Evolutionary conservation across 2,329 filamentous ascomycete genomes (phyloP), one percentile per base, ranked within the genome.

Genomic region (Cladosporium sp.): DNA sequence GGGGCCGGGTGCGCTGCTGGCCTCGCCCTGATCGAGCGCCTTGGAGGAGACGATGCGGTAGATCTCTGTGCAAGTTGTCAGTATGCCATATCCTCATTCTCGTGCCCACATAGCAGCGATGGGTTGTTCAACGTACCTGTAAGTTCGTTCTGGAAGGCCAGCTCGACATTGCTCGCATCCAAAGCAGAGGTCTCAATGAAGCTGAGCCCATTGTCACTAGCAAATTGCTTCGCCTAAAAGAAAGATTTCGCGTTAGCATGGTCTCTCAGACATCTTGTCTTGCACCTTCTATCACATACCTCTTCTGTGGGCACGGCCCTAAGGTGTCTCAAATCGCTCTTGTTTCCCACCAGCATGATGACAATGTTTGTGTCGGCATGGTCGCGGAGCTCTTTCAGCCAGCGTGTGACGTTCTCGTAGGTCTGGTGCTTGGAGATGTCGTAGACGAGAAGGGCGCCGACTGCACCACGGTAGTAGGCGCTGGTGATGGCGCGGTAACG

Each of bases 361-460:
- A 99, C 73, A 76, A 98, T 97, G 84, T 98, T 98, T 75, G 93
- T 93, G 80, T 99, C 95, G 74, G 95, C 95, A 81, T 99, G 93
- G 78, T 97, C 95, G 75, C 95, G 89, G 77, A 99, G 86, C 85
- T 99, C 95, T 85, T 98, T 99, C 84, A 99, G 84, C 95, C 95
- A 99, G 82, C 96, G 88, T 72, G 93, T 97, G 76, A 99, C 95
- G 79, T 98, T 98, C 83, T 98, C 94, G 81, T 97, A 98, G 72
- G 95, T 98, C 84, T 97, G 93, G 82, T 97, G 93, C 87, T 98
- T 98, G 90, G 92, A 97, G 81, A 98, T 98, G 81, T 99, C 94
- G 85, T 99, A 99, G 77, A 99, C 95, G 71, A 99, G 91, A 67
- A 99, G 89, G 69, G 95, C 95, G 75, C 95, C 95, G 65, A 99